Evolutionary conservation across 1,139 yeast species (phyloP).

Genomic region (Nakaseomyces sp.): DNA sequence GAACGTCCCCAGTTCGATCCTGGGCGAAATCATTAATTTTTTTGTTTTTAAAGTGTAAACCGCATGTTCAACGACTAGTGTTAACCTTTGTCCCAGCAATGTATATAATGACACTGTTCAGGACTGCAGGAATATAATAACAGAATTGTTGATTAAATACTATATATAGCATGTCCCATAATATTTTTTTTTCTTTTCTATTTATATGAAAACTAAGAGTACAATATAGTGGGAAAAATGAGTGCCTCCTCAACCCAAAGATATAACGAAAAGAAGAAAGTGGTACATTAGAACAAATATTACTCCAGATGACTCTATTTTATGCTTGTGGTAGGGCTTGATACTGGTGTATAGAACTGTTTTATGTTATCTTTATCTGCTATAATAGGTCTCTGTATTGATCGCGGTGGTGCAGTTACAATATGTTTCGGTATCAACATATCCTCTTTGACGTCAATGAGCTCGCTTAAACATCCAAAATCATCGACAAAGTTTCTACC

Average conservation of each 20-base stretch:
- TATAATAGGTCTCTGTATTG: background rate
- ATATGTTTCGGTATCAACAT: background rate
- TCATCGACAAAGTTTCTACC: background rate
- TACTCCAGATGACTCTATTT: no score
- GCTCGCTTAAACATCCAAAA: background rate
- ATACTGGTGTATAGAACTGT: background rate
- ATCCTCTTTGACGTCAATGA: background rate
- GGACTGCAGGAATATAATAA: no score
- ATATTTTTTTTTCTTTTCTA: no score
- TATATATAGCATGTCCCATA: no score
- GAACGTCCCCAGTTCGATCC: slow-evolving; percentile 99
- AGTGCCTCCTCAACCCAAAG: no score
- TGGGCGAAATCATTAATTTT: slow-evolving; percentile 77
- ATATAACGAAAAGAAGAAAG: no score
- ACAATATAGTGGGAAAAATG: no score
- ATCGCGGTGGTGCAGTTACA: slow-evolving; percentile 1
- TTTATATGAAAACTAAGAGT: no score
- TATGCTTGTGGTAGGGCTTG: background rate
- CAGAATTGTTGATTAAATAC: no score
- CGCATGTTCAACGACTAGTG: background rate
- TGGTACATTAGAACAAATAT: no score
- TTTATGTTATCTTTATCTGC: background rate
- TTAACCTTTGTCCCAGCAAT: no score
- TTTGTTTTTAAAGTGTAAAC: slow-evolving; percentile 8
- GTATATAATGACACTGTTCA: no score